Percentiles rank a stretch among this genome's conserved stretches.
Conservation (phyloP, 2,329 filamentous ascomycete species). For the Fusarium domesticum region DNA sequence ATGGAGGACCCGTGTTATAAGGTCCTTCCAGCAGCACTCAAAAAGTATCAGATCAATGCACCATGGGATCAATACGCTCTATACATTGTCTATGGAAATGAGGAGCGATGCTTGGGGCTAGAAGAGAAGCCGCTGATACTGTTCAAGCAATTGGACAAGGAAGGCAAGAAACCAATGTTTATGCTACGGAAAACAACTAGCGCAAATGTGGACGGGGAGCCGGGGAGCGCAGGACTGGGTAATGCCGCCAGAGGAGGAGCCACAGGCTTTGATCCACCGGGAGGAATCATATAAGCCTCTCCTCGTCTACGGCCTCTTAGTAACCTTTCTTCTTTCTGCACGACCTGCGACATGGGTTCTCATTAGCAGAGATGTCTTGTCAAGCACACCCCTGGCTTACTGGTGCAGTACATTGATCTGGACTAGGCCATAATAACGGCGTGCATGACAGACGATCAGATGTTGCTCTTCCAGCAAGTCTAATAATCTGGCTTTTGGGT, state of each 20-base stretch:
- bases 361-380: neutral
- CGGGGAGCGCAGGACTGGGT: constrained; percentile 53
- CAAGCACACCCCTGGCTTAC: neutral
- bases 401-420: neutral
- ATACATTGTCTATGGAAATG: constrained; percentile 98
- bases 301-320: constrained; percentile 3
- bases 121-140: constrained; percentile 93
- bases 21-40: constrained; percentile 89
- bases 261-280: constrained; percentile 55
- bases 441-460: neutral
- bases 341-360: neutral
- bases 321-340: neutral
- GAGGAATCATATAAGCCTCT: constrained; percentile 53
- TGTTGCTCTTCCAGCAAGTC: neutral
- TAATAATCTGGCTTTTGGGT: neutral
- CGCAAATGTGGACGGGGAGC: constrained; percentile 50
- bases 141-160: constrained; percentile 95
- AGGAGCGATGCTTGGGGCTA: constrained; percentile 87
- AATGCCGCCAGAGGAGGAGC: constrained; percentile 44
- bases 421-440: neutral
- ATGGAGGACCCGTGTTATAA: constrained; percentile 99
- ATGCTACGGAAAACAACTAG: constrained; percentile 76
- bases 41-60: constrained; percentile 97
- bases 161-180: constrained; percentile 98
- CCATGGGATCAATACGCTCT: constrained; percentile 97